These are phyloP conservation scores for Fusarium clavum DNA, from an alignment of 2,329 filamentous ascomycete genomes.

Conservation along the genomic window DNA sequence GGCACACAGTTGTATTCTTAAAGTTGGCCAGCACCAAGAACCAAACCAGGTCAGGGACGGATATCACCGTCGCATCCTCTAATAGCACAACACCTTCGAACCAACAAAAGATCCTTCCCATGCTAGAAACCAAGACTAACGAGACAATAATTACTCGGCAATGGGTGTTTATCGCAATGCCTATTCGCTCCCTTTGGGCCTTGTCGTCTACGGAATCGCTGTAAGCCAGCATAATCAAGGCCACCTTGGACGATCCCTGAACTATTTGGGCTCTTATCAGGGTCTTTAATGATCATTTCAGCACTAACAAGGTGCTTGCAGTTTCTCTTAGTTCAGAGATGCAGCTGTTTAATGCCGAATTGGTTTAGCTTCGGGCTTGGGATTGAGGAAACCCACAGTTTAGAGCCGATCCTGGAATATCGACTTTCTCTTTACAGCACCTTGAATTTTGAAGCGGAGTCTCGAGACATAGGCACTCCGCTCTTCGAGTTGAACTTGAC, in stretches of 20 bases:
- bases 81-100: constrained; percentile 28
- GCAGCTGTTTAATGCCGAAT: constrained; percentile 28
- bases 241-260: constrained; percentile 33
- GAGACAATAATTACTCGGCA: constrained; percentile 10
- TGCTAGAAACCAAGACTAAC: constrained; percentile 35
- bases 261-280: constrained; percentile 30
- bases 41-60: constrained; percentile 7
- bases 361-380: constrained; percentile 32
- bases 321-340: constrained; percentile 33
- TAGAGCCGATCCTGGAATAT: constrained; percentile 31
- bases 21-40: constrained; percentile 19
- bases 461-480: constrained; percentile 6
- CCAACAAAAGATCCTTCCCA: constrained; percentile 23
- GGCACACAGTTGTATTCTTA: constrained; percentile 38
- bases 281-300: constrained; percentile 22
- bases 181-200: constrained; percentile 42
- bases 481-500: constrained; percentile 15
- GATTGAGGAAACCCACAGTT: constrained; percentile 12
- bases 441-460: constrained; percentile 13
- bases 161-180: constrained; percentile 3
- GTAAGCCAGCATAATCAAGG: constrained; percentile 21
- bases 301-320: constrained; percentile 37
- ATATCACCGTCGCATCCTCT: constrained; percentile 21
- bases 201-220: constrained; percentile 16
- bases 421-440: constrained; percentile 24